Evolutionary conservation across 176 grass and related monocot genomes (phyloP).

Genomic region (Dactylis glomerata): DNA sequence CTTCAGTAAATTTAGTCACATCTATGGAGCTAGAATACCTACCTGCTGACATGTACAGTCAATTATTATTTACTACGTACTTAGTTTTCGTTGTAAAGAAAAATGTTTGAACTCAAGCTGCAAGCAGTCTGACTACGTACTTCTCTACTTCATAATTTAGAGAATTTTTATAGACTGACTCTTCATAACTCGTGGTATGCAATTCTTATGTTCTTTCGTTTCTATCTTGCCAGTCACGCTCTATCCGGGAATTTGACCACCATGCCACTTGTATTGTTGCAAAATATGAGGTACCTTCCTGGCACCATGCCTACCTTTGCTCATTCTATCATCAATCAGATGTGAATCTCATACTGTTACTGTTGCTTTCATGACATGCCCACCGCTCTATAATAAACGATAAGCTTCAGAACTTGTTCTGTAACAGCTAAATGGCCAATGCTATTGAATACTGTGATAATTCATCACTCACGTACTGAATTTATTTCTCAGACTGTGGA

Average conservation of each 20-base stretch:
- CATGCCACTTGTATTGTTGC: constrained; percentile 81
- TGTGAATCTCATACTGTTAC: background rate
- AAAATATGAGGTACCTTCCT: constrained; percentile 74
- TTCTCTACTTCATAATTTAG: background rate
- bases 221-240: constrained; percentile 62
- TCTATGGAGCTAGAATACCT: background rate
- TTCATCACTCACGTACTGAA: constrained; percentile 12
- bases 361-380: background rate
- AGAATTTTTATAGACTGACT: background rate
- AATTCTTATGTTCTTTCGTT: constrained; percentile 20
- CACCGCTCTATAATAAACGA: background rate
- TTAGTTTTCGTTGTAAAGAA: background rate
- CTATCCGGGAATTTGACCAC: constrained; percentile 90
- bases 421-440: background rate
- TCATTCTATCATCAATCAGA: constrained; percentile 23
- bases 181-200: constrained; percentile 13
- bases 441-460: constrained; percentile 12
- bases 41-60: background rate
- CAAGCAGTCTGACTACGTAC: background rate
- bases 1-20: background rate
- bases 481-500: constrained; percentile 78
- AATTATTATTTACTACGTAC: constrained; percentile 21
- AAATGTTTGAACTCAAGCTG: background rate
- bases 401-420: constrained; percentile 7
- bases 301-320: background rate